phyloP scores from a whole-genome alignment of 129 eudicot species.

The Saposhnikovia divaricata region DNA sequence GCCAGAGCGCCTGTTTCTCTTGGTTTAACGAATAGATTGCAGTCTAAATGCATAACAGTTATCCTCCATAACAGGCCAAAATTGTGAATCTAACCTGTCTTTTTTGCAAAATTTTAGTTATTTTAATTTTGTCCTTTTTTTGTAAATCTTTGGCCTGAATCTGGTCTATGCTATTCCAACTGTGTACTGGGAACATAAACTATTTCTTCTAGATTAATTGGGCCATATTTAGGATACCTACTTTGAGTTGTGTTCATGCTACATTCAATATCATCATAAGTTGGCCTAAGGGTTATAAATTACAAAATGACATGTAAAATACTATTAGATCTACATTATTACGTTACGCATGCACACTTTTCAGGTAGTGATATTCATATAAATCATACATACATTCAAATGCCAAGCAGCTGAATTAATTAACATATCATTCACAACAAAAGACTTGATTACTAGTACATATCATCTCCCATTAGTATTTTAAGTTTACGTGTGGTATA shows the following conservation, averaged over 20 bases:
- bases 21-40: slow-evolving; percentile 39
- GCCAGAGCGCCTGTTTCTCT: slow-evolving; percentile 25
- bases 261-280: too few relatives aligned
- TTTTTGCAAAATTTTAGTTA: too few relatives aligned
- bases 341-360: neutral
- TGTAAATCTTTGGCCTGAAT: too few relatives aligned
- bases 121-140: too few relatives aligned
- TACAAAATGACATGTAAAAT: neutral
- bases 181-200: too few relatives aligned
- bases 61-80: slow-evolving; percentile 23
- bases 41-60: slow-evolving; percentile 50
- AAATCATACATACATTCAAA: neutral
- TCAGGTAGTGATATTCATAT: neutral
- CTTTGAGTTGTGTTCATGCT: too few relatives aligned
- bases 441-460: neutral
- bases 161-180: too few relatives aligned
- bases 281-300: too few relatives aligned
- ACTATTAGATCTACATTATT: neutral
- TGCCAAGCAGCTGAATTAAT: neutral
- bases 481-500: neutral
- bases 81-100: too few relatives aligned
- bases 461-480: neutral
- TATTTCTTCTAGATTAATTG: too few relatives aligned
- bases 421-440: neutral
- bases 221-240: too few relatives aligned